Percentiles rank a stretch among this genome's conserved stretches.
Conservation (phyloP, 768 basidiomycete genomes). For the Lentinula raphanica region DNA sequence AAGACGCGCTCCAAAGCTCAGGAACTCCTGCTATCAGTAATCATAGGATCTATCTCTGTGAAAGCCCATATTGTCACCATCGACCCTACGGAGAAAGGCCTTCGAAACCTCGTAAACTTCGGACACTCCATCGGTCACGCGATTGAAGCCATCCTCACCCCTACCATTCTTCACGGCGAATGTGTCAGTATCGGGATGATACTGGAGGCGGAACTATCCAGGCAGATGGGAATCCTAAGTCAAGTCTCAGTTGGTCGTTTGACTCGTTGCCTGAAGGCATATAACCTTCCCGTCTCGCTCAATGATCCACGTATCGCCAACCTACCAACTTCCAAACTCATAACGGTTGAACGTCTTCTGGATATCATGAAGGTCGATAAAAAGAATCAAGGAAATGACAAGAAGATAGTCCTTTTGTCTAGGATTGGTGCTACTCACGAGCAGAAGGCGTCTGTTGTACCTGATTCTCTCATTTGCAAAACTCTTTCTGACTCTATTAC, state of each 20-base stretch:
- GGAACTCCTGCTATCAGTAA: conserved; percentile 82
- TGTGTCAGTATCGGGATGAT: conserved; percentile 96
- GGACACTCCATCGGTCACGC: conserved; percentile 99
- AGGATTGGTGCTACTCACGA: conserved; percentile 91
- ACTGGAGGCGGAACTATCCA: conserved; percentile 89
- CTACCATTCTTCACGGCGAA: conserved; percentile 88
- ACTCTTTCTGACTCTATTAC: conserved; percentile 77
- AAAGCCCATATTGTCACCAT: conserved; percentile 97
- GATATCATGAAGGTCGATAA: conserved; percentile 97
- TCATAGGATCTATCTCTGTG: conserved; percentile 89
- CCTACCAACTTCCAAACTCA: conserved; percentile 62
- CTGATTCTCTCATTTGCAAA: conserved; percentile 75
- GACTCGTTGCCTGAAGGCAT: conserved; percentile 80
- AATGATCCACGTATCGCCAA: conserved; percentile 72
- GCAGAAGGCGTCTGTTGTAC: conserved; percentile 81
- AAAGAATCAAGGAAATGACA: conserved; percentile 89
- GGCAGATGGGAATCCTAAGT: conserved; percentile 79
- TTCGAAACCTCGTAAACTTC: conserved; percentile 98
- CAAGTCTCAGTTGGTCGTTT: conserved; percentile 93
- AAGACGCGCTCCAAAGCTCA: conserved; percentile 70
- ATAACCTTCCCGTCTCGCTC: conserved; percentile 83
- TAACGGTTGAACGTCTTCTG: conserved; percentile 77
- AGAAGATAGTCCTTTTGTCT: conserved; percentile 90
- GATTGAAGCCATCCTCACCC: conserved; percentile 90
- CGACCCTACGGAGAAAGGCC: conserved; percentile 93